Conservation (phyloP, 129 eudicot species). For the Silybum marianum region DNA sequence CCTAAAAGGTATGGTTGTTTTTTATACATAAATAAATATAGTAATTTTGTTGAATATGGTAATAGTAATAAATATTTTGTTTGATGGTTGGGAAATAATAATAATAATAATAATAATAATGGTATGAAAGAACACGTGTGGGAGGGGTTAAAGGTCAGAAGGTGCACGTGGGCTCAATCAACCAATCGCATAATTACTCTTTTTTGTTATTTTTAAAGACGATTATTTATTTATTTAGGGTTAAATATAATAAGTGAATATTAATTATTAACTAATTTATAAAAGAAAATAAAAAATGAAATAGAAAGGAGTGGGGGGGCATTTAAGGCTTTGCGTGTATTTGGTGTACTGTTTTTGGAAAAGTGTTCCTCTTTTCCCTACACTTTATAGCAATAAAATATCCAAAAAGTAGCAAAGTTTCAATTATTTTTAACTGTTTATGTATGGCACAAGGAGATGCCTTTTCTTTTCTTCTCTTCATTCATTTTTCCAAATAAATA, state of each 20-base stretch:
- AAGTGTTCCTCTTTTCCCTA: conserved; percentile 12
- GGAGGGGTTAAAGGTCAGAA: not conserved
- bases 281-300: too few species aligned
- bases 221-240: too few species aligned
- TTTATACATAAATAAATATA: too few species aligned
- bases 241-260: too few species aligned
- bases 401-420: not conserved
- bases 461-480: not conserved
- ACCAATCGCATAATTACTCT: not conserved
- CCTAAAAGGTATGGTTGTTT: too few species aligned
- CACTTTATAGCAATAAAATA: not conserved
- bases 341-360: conserved; percentile 19
- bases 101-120: too few species aligned
- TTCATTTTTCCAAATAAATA: not conserved
- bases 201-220: too few species aligned
- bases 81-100: too few species aligned
- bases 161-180: not conserved
- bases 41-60: too few species aligned
- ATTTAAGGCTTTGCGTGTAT: conserved; percentile 39
- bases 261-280: too few species aligned
- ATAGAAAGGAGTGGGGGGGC: not conserved
- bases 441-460: conserved; percentile 13
- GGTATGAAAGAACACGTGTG: not conserved
- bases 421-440: conserved; percentile 8
- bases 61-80: too few species aligned